Evolutionary conservation across 1,139 yeast genomes (phyloP).

Genomic region (Hemisphaericaspora xylofermentans): DNA sequence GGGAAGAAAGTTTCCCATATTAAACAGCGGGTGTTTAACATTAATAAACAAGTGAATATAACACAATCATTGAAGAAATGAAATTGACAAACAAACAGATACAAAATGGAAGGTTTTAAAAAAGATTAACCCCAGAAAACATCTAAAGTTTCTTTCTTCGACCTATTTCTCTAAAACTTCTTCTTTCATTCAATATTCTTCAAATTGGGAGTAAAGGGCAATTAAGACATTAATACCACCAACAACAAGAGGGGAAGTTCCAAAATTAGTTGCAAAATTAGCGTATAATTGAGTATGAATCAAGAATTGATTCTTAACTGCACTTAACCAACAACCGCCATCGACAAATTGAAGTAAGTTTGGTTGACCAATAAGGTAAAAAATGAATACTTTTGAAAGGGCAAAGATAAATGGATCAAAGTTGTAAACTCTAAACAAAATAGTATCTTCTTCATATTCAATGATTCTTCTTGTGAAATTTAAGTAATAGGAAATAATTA

Average conservation of each 20-base stretch:
- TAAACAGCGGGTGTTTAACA: neutral
- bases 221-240: constrained; percentile 49
- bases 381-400: constrained; percentile 47
- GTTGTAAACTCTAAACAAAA: constrained; percentile 36
- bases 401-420: constrained; percentile 62
- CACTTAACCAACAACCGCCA: constrained; percentile 33
- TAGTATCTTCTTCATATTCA: constrained; percentile 39
- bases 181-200: too few species aligned
- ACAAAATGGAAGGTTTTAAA: neutral
- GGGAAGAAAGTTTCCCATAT: neutral
- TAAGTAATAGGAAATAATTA: constrained; percentile 47
- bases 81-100: constrained; percentile 4
- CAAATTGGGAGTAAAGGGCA: constrained; percentile 53
- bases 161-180: too few species aligned
- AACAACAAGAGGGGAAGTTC: constrained; percentile 48
- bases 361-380: constrained; percentile 40
- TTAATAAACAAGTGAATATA: constrained; percentile 1
- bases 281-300: constrained; percentile 41
- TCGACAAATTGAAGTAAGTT: constrained; percentile 29
- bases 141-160: too few species aligned
- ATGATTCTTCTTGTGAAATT: constrained; percentile 52
- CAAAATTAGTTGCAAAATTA: constrained; percentile 37
- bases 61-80: constrained; percentile 8
- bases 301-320: constrained; percentile 35
- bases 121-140: neutral